phyloP scores from a whole-genome alignment of 768 basidiomycete species.

The Lactarius evosmus region DNA sequence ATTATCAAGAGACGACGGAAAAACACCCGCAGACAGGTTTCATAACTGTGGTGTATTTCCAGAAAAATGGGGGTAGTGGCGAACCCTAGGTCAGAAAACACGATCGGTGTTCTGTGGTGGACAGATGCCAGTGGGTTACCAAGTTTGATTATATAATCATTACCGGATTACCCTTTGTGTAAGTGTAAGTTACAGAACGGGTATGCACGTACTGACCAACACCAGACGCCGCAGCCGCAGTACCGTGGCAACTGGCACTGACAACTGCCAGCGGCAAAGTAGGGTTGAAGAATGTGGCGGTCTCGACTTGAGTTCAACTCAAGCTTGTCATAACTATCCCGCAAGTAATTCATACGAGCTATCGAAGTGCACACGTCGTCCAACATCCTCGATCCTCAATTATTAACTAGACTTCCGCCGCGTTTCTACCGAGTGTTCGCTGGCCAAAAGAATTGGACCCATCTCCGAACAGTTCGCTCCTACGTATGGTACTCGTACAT shows the following conservation, averaged over 20 bases:
- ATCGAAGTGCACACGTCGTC: not conserved
- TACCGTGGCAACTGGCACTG: not conserved
- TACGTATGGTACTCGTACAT: not conserved
- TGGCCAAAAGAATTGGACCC: not conserved
- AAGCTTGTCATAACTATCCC: slow-evolving; percentile 2
- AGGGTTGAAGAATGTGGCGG: not conserved
- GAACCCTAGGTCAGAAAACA: slow-evolving; percentile 57
- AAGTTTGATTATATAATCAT: not conserved
- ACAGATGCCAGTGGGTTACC: too few relatives aligned
- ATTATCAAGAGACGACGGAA: slow-evolving; percentile 81
- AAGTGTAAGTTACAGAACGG: not conserved
- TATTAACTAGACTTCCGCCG: slow-evolving; percentile 10
- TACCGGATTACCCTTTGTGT: too few relatives aligned
- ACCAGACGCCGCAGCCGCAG: too few relatives aligned
- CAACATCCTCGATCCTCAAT: not conserved
- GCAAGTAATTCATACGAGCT: slow-evolving; percentile 17
- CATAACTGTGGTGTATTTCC: not conserved
- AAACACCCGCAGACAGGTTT: slow-evolving; percentile 73
- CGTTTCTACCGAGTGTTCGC: slow-evolving; percentile 3
- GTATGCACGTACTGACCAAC: not conserved
- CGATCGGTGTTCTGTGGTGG: slow-evolving; percentile 42
- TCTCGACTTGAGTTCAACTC: not conserved
- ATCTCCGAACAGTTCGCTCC: slow-evolving; percentile 15
- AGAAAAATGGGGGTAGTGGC: slow-evolving; percentile 43
- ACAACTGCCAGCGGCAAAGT: not conserved